These are phyloP conservation scores for Carnegiea gigantea DNA, from an alignment of 179 eudicot genomes.

Conservation along the genomic window DNA sequence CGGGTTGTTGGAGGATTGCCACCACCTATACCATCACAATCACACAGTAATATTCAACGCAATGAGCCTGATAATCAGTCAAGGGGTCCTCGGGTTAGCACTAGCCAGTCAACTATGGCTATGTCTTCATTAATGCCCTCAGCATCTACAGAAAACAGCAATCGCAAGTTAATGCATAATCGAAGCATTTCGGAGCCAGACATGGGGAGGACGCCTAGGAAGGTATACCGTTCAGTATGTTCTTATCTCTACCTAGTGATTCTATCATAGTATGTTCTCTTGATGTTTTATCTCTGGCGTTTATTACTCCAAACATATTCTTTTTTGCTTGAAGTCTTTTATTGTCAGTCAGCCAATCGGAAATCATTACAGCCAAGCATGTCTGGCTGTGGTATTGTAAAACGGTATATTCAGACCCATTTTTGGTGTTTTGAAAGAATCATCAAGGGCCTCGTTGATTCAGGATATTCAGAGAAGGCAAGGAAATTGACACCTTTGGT, in stretches of 20 bases:
- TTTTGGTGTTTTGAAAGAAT: neutral
- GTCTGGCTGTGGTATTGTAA: neutral
- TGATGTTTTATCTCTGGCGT: neutral
- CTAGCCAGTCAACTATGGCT: conserved; percentile 88
- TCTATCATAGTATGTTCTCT: neutral
- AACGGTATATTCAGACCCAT: neutral
- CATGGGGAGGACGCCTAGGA: conserved; percentile 44
- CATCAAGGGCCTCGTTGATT: neutral
- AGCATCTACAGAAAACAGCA: conserved; percentile 54
- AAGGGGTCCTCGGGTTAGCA: conserved; percentile 53
- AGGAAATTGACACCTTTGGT: too few species aligned
- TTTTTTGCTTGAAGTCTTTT: neutral
- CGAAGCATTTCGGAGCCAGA: conserved; percentile 51
- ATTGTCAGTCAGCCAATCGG: neutral
- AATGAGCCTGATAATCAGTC: conserved; percentile 49
- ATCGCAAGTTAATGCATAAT: conserved; percentile 44
- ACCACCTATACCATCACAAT: conserved; percentile 56
- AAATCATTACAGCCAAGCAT: neutral
- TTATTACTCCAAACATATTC: neutral
- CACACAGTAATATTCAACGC: conserved; percentile 38
- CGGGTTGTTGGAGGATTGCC: conserved; percentile 89
- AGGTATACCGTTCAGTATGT: conserved; percentile 22
- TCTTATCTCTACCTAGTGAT: neutral
- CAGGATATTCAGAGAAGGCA: neutral
- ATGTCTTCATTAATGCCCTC: conserved; percentile 77